Base-by-base conservation (phyloP, 306 rosid species). In the Vigna radiata region DNA sequence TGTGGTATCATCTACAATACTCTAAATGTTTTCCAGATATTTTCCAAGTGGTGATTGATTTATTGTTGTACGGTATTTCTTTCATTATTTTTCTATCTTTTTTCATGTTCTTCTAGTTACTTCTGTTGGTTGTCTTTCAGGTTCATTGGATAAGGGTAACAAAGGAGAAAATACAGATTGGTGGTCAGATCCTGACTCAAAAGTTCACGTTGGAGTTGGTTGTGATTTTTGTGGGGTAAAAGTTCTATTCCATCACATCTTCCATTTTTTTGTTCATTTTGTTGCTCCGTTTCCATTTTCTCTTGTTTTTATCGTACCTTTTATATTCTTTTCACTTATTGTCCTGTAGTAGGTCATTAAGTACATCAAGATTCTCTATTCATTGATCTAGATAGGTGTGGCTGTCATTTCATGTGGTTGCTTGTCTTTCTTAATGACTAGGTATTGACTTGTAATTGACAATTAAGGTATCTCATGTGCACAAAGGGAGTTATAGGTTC, bases 201-300 rank as follows among this genome's bases (percentile, higher is more conserved):
- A 74, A 29, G 87, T 83, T 83, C 98, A 94, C 76, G 0, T 14
- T 19, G 70, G 25, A 56, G 78, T 60, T 84, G 97, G 98, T 29
- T 91, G 98, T 65, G 98, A 94, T 82, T 87, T 71, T 83, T 94
- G 98, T 15, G 97, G 98, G 97, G 97, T 94, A 89, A 84, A 55
- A 69, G 39, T 75, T 77, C 78, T 69, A 53, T 72, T 75, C 69
- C 50, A 25, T 27, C 29, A 75, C 72, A 79, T 77, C 68, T 33
- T 75, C 62, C 59, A 52, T 21, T 21, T 17, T 39, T 44, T 33
- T 48, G 6, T 53, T 78, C 23, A 31, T 68, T 7, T 31, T 44
- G 46, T 46, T 55, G 72, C 64, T 70, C 69, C 74, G 21, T 21
- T 36, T 63, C 48, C 21, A 61, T 31, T 61, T 61, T 41, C 23